A percentile compares a stretch with the other conserved stretches of the same genome.
Conservation (phyloP, 306 rosid genomes). For the Aeschynomene evenia region DNA sequence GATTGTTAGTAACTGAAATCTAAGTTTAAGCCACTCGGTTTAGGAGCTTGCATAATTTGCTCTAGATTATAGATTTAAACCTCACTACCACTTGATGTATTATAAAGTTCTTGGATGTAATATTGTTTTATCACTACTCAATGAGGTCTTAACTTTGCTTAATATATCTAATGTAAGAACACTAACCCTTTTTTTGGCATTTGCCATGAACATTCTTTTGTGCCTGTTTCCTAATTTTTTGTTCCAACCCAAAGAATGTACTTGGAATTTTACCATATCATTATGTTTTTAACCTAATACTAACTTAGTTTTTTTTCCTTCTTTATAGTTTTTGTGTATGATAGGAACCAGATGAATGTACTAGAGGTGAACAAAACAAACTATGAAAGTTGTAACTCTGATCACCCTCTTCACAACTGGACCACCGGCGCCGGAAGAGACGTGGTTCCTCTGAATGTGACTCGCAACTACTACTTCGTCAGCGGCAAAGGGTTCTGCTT, state of each 20-base stretch:
- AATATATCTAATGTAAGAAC: neutral
- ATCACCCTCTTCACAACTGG: constrained; percentile 71
- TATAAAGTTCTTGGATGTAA: neutral
- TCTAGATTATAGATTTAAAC: too few species aligned
- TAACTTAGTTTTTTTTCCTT: neutral
- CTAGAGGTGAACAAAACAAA: constrained; percentile 91
- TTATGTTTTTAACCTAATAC: neutral
- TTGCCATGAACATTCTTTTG: neutral
- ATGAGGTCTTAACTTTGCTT: neutral
- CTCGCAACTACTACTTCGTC: constrained; percentile 67
- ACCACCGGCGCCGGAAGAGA: constrained; percentile 97
- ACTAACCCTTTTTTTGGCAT: neutral
- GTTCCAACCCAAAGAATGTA: neutral
- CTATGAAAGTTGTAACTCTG: constrained; percentile 66
- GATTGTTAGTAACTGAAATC: too few species aligned
- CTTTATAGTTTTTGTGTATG: constrained; percentile 75
- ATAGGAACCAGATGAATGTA: constrained; percentile 78
- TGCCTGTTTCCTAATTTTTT: neutral
- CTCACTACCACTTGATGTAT: too few species aligned
- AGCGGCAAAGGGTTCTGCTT: constrained; percentile 90
- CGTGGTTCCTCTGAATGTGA: constrained; percentile 79
- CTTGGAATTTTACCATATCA: neutral
- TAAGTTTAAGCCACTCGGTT: too few species aligned
- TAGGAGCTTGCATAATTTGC: neutral
- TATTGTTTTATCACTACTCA: neutral